Conservation (phyloP, 768 basidiomycete genomes). For the Baorangia bicolor region DNA sequence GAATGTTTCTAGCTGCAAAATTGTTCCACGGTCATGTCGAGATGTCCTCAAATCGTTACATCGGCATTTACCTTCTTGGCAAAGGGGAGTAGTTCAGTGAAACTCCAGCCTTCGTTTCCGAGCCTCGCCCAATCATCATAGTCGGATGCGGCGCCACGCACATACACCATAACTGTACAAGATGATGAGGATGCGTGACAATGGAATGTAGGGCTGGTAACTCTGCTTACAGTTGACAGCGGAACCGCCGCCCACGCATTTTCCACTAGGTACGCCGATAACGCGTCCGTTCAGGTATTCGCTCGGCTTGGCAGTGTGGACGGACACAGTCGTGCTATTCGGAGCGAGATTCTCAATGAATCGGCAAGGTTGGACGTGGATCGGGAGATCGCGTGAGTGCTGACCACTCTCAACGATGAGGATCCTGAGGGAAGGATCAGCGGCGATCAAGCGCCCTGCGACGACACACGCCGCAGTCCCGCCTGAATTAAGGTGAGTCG, state of each 20-base stretch:
- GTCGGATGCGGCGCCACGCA: no score
- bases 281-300: constrained; percentile 15
- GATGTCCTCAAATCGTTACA: not conserved
- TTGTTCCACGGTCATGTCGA: not conserved
- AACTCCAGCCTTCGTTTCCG: no score
- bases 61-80: constrained; percentile 18
- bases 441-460: constrained; percentile 26
- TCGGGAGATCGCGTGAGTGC: no score
- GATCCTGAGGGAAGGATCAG: constrained; percentile 28
- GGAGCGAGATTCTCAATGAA: constrained; percentile 23
- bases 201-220: not conserved
- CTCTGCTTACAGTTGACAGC: constrained; percentile 18
- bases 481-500: constrained; percentile 2
- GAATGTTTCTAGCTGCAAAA: constrained; percentile 33
- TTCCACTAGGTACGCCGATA: constrained; percentile 5
- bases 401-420: no score
- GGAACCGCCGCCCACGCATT: no score
- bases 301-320: constrained; percentile 11
- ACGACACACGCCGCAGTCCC: constrained; percentile 30
- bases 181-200: not conserved
- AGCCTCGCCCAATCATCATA: no score
- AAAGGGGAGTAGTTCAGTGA: no score
- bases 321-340: constrained; percentile 16
- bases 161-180: constrained; percentile 16
- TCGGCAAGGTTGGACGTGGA: no score